phyloP scores from a whole-genome alignment of 164 flowering plant genomes.

The Kalanchoe fedtschenkoi region DNA sequence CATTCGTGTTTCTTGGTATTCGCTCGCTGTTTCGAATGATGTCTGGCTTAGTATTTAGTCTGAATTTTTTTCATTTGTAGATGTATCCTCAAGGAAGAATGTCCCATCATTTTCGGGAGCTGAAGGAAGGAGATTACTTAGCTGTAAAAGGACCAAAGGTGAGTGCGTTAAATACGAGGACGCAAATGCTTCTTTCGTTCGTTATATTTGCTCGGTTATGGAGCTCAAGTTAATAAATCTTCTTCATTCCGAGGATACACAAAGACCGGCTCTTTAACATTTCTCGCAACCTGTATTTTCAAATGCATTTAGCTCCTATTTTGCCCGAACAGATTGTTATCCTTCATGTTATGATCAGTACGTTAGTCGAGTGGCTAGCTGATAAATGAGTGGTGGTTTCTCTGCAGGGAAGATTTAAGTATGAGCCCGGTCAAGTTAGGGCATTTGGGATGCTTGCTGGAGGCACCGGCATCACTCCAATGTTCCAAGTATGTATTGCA shows the following conservation, averaged over 20 bases:
- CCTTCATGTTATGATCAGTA: not conserved
- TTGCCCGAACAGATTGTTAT: not conserved
- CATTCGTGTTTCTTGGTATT: not conserved
- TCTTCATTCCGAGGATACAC: not conserved
- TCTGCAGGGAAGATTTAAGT: slow-evolving; percentile 24
- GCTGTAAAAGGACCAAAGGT: slow-evolving; percentile 32
- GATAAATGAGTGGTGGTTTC: not conserved
- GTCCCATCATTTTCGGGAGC: slow-evolving; percentile 29
- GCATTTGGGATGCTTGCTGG: slow-evolving; percentile 36
- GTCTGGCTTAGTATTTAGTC: not conserved
- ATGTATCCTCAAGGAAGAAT: slow-evolving; percentile 33
- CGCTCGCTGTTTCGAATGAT: not conserved
- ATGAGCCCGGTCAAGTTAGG: slow-evolving; percentile 21
- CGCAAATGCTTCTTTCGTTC: not conserved
- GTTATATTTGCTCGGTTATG: not conserved
- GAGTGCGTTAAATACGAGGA: not conserved
- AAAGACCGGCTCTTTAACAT: too few species aligned
- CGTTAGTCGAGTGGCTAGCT: not conserved
- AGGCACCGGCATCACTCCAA: slow-evolving; percentile 33
- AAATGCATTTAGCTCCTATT: not conserved
- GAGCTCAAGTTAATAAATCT: not conserved
- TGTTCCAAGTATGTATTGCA: slow-evolving; percentile 23
- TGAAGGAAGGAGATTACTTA: slow-evolving; percentile 26
- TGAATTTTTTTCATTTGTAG: slow-evolving; percentile 9
- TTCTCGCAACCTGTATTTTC: not conserved